phyloP scores from a whole-genome alignment of 1,139 yeast genomes.

The Spathaspora sp. region DNA sequence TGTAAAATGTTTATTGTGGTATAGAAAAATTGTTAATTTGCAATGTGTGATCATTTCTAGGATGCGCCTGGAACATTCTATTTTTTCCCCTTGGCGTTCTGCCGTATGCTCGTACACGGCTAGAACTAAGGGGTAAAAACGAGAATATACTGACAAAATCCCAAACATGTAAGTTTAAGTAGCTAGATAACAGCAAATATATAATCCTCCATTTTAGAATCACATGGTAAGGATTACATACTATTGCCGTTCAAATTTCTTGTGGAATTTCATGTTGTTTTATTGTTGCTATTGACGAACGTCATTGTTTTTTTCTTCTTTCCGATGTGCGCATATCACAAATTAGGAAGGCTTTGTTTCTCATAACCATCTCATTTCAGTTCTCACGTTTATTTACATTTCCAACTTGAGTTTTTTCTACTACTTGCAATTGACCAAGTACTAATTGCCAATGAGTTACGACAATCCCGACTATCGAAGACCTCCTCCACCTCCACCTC shows the following conservation, averaged over 20 bases:
- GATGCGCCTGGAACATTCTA: too few relatives aligned
- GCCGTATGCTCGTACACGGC: too few relatives aligned
- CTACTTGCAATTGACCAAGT: background rate
- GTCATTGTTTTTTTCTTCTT: background rate
- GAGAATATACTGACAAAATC: too few relatives aligned
- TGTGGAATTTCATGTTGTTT: background rate
- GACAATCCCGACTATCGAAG: constrained; percentile 6
- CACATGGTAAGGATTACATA: background rate
- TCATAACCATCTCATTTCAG: background rate
- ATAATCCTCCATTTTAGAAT: background rate
- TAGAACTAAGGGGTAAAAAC: too few relatives aligned
- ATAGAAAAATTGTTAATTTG: too few relatives aligned
- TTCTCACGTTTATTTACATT: background rate
- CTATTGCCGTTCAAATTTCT: background rate
- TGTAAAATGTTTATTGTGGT: too few relatives aligned
- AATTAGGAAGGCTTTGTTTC: background rate
- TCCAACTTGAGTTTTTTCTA: background rate
- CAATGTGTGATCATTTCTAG: too few relatives aligned
- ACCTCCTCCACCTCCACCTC: constrained; percentile 8
- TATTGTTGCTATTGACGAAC: background rate
- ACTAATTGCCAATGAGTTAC: constrained; percentile 4
- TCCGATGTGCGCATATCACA: background rate
- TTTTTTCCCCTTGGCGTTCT: too few relatives aligned
- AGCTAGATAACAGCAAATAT: too few relatives aligned
- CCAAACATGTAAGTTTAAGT: too few relatives aligned